Evolutionary conservation across 2,329 filamentous ascomycete genomes (phyloP), one percentile per base, ranked within the genome.

Genomic region (Penicillium verrucosum): DNA sequence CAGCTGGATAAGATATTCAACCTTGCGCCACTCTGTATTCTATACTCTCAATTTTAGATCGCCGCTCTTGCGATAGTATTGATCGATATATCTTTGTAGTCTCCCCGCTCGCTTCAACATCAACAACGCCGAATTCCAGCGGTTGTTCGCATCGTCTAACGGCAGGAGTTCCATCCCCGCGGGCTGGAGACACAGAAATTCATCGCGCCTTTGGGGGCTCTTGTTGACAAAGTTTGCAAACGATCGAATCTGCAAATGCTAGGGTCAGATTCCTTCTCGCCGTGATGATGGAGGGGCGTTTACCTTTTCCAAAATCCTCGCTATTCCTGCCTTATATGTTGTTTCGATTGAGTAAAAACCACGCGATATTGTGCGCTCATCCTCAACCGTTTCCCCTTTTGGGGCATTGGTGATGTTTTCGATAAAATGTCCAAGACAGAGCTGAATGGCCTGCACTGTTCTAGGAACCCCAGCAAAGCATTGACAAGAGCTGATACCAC

Each of bases 151-250:
- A 47, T 47, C 45, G 4, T 37, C 18, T 25, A 47, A 37, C 45
- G 45, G 47, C 27, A 56, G 37, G 1, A 56, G 53, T 4, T 25
- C 34, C 3, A 41, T 23, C 5, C 41, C 7, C 8, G 18, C 29
- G 1, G 29, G 29, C 29, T 30, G 9, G 9, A 30, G 29, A 30
- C 9, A 30, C 1, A 30, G 4, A 11, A 56, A 56, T 11, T 30
- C 40, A 41, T 56, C 53, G 43, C 53, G 46, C 34, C 25, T 41
- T 10, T 29, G 46, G 2, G 41, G 47, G 41, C 21, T 56, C 25
- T 47, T 25, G 11, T 56, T 56, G 34, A 56, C 41, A 46, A 46
- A 56, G 5, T 51, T 47, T 14, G 54, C 54, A 47, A 56, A 51
- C 10, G 29, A 51, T 42, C 54, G 54, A 56, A 56, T 56, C 54